Evolutionary conservation across 1,284 basidiomycete genomes (phyloP).

Genomic region (Moesziomyces sp.): DNA sequence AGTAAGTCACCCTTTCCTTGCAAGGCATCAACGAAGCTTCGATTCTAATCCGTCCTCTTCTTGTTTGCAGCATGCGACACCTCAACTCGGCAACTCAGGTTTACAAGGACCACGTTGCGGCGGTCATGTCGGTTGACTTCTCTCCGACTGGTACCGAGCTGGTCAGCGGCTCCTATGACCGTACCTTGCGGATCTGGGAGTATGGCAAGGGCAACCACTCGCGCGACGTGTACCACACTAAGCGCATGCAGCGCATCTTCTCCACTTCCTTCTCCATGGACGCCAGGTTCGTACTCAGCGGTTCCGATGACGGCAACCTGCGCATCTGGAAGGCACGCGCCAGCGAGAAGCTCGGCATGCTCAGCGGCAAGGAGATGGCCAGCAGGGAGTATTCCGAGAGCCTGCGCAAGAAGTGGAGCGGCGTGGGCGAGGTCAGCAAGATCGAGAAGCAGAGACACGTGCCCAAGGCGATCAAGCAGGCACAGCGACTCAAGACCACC

Average conservation of each 20-base stretch:
- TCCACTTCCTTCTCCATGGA: slow-evolving; percentile 79
- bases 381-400: slow-evolving; percentile 91
- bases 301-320: slow-evolving; percentile 96
- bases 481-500: slow-evolving; percentile 85
- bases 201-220: slow-evolving; percentile 80
- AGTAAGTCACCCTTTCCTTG: slow-evolving; percentile 67
- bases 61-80: slow-evolving; percentile 74
- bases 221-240: slow-evolving; percentile 95
- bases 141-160: slow-evolving; percentile 92
- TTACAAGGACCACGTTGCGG: slow-evolving; percentile 96
- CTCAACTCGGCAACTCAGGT: slow-evolving; percentile 86
- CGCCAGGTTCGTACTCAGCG: slow-evolving; percentile 89
- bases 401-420: slow-evolving; percentile 87
- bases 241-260: slow-evolving; percentile 92
- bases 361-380: slow-evolving; percentile 90
- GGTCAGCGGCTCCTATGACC: slow-evolving; percentile 94
- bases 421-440: slow-evolving; percentile 77
- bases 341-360: slow-evolving; percentile 88
- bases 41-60: neutral
- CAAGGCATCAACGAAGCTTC: neutral
- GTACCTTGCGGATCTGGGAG: slow-evolving; percentile 92
- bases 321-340: slow-evolving; percentile 96
- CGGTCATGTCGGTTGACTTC: slow-evolving; percentile 74
- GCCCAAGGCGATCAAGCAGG: slow-evolving; percentile 89
- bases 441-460: slow-evolving; percentile 86